Base-by-base conservation (phyloP, 2,329 filamentous ascomycete species). In the Mariannaea sp. region DNA sequence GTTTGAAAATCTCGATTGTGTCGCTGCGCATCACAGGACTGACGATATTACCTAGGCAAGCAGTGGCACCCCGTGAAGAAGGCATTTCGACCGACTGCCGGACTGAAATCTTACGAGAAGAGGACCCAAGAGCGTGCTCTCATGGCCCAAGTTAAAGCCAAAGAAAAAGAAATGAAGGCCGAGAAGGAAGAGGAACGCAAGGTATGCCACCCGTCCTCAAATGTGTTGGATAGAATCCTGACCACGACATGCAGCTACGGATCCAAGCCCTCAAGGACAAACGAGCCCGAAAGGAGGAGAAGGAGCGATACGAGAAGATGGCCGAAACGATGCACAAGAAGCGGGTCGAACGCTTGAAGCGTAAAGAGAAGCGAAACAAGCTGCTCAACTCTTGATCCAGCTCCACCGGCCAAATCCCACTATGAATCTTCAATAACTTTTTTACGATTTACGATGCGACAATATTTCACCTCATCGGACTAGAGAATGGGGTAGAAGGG, bases 321-420 rank as follows among this genome's bases (percentile, higher is more conserved):
- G 93, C 92, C 16, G 90, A 92, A 77, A 97, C 94, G 79, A 97
- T 99, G 94, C 93, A 97, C 77, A 86, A 84, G 75, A 97, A 96
- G 81, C 83, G 92, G 57, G 88, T 97, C 10, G 94, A 99, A 76
- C 84, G 94, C 65, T 75, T 96, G 73, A 96, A 92, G 86, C 84
- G 92, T 70, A 89, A 91, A 74, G 94, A 99, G 80, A 97, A 97
- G 86, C 86, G 94, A 70, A 99, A 93, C 75, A 94, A 93, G 78
- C 76, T 91, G 71, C 70, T 88, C 66, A 86, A 87, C 71, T 87
- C 84, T 56, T 87, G 77, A 72, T 61, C 45, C 22, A 17, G 19
- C 22, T 48, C 19, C n/a, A 26, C 7, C 40, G 27, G 12, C 33
- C 44, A 24, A 43, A 30, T 14, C 44, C 39, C 7, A 40, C 44